Base-by-base conservation (phyloP, 2,329 filamentous ascomycete genomes). In the Xylaria polymorpha region DNA sequence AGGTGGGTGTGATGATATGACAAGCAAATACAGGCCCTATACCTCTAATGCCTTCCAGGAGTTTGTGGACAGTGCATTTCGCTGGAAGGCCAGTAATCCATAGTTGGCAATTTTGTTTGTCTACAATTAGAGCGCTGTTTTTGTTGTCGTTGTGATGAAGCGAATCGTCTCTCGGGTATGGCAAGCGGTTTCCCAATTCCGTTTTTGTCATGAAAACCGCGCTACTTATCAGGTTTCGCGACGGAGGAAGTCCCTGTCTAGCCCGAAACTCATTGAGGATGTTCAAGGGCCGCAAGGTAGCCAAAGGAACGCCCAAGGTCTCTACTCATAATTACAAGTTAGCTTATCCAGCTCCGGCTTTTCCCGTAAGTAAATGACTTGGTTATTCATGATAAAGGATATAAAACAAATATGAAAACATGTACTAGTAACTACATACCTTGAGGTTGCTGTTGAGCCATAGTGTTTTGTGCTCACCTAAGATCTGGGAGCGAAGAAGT, bases 21-120 rank as follows among this genome's bases (percentile, higher is more conserved):
- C 64, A 64, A 5, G 61, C 61, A 15, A 18, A 65, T 15, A 70
- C n/a, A 1, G 68, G 60, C 7, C 68, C 68, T 29, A 62, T 57
- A 18, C 43, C 46, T 50, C 53, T 46, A 4, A 69, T 67, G 22
- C 10, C 2, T 10, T 22, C 15, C 0, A 69, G 64, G 18, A 69
- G 46, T 10, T 44, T 12, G 39, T 57, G 43, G 1, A 62, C 46
- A 1, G 64, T 69, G 12, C 63, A 66, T 9, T 7, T 10, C 14
- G 51, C 9, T 9, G 67, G 67, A 1, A 69, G 67, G 32, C 60
- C 64, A 25, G 64, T 69, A 53, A 69, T 67, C 67, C 67, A 67
- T 32, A 69, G 48, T 18, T 59, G 67, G 20, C 63, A 67, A 18
- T 67, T 69, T 4, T 20, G 39, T 8, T 59, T 41, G 10, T 67